Percentiles rank a stretch among this genome's conserved stretches.
These are phyloP conservation scores for Cladophialophora carrionii DNA, from an alignment of 2,329 filamentous ascomycete species.

Conservation along the genomic window DNA sequence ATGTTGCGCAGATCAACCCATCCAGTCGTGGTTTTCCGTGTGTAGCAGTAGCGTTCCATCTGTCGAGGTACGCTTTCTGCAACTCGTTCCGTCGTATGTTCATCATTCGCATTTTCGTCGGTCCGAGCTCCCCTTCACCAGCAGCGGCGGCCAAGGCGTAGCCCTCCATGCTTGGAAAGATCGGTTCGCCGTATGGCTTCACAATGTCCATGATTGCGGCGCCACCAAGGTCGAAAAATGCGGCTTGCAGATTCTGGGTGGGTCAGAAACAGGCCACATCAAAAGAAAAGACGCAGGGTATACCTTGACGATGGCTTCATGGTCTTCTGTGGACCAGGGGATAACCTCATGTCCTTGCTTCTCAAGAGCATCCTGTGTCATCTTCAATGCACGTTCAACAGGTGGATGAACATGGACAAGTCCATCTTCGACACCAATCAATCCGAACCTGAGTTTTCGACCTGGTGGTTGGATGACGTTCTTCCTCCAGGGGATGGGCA, in stretches of 20 bases:
- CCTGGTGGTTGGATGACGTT: constrained; percentile 43
- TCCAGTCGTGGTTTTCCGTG: constrained; percentile 43
- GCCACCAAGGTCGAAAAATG: constrained; percentile 39
- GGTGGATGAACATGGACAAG: constrained; percentile 46
- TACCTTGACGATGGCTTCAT: constrained; percentile 41
- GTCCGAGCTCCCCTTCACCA: constrained; percentile 38
- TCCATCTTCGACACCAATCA: constrained; percentile 46
- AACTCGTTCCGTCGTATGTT: constrained; percentile 40
- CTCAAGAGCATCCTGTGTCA: constrained; percentile 43
- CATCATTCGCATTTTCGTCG: constrained; percentile 41
- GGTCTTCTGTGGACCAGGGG: constrained; percentile 41
- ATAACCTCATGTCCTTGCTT: constrained; percentile 47
- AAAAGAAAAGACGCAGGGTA: background rate
- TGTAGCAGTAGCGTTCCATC: constrained; percentile 42
- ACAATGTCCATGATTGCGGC: constrained; percentile 39
- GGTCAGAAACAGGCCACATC: background rate
- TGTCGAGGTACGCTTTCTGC: constrained; percentile 46
- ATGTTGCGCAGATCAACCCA: constrained; percentile 43
- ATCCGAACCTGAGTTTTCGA: constrained; percentile 45
- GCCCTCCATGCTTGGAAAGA: constrained; percentile 39
- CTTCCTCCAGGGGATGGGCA: constrained; percentile 47
- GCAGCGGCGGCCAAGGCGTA: constrained; percentile 35
- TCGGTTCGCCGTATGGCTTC: constrained; percentile 39
- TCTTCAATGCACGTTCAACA: constrained; percentile 44
- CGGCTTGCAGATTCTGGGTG: constrained; percentile 40